These are phyloP conservation scores for Neofusicoccum umdonicola DNA, from an alignment of 2,329 filamentous ascomycete species.

Conservation along the genomic window DNA sequence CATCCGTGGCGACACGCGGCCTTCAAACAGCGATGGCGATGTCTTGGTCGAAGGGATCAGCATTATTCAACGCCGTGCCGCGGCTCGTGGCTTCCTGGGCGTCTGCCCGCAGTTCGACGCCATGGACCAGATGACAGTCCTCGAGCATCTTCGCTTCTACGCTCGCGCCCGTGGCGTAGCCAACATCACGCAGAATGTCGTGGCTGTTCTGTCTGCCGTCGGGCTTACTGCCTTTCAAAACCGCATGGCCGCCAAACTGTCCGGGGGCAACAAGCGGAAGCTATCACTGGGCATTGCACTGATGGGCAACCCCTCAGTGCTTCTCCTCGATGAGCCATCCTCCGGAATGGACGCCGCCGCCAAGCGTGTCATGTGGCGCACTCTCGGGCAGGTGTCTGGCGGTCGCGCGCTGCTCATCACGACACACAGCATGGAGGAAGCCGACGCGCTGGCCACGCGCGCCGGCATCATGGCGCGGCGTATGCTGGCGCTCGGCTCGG, in stretches of 20 bases:
- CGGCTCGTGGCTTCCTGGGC: slow-evolving; percentile 75
- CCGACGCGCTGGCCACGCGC: slow-evolving; percentile 78
- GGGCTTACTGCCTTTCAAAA: slow-evolving; percentile 69
- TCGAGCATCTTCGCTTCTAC: slow-evolving; percentile 85
- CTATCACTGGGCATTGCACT: slow-evolving; percentile 83
- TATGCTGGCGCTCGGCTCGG: slow-evolving; percentile 82
- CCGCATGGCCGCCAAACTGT: slow-evolving; percentile 75
- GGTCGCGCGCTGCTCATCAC: slow-evolving; percentile 84
- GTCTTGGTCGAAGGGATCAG: slow-evolving; percentile 77
- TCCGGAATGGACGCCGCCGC: slow-evolving; percentile 87
- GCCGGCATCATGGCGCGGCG: slow-evolving; percentile 81
- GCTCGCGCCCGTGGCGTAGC: slow-evolving; percentile 77
- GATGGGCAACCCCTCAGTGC: slow-evolving; percentile 85
- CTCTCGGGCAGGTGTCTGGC: slow-evolving; percentile 63
- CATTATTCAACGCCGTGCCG: slow-evolving; percentile 68
- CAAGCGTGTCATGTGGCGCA: slow-evolving; percentile 92
- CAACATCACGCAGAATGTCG: slow-evolving; percentile 74
- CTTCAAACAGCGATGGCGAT: slow-evolving; percentile 68
- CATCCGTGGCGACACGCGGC: slow-evolving; percentile 83
- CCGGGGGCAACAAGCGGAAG: slow-evolving; percentile 93
- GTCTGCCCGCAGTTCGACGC: slow-evolving; percentile 78
- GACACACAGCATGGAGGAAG: slow-evolving; percentile 94
- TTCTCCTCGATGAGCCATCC: slow-evolving; percentile 85
- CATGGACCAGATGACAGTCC: slow-evolving; percentile 85
- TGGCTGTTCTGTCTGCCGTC: slow-evolving; percentile 74